Conservation (phyloP, 2,329 filamentous ascomycete species). For the Coniella lustricola region DNA sequence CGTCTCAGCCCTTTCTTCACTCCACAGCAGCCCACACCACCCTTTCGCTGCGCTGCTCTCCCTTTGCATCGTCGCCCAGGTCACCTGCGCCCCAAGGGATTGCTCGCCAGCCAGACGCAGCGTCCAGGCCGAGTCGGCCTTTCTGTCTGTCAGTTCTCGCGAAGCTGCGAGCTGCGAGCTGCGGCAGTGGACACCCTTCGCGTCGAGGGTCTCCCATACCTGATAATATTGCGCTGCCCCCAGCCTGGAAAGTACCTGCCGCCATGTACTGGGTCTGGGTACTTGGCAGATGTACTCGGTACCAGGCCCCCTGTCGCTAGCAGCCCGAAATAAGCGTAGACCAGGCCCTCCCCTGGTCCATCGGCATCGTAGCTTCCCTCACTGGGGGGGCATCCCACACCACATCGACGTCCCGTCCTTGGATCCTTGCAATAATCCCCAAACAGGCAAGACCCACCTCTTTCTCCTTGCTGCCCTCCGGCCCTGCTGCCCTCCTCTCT, state of each 20-base stretch:
- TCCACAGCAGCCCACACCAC: neutral
- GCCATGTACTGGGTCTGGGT: no score
- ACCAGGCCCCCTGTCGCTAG: no score
- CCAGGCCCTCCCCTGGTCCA: slow-evolving; percentile 24
- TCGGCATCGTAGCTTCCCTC: slow-evolving; percentile 26
- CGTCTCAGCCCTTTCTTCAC: neutral
- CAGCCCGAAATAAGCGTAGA: slow-evolving; percentile 24
- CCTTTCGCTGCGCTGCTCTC: slow-evolving; percentile 9
- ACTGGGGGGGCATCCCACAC: slow-evolving; percentile 26
- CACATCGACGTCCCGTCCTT: slow-evolving; percentile 32
- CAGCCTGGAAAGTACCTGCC: no score
- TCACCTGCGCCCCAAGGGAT: neutral
- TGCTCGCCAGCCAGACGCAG: neutral
- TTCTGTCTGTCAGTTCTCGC: slow-evolving; percentile 8
- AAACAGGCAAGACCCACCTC: slow-evolving; percentile 31
- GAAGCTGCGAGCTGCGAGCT: slow-evolving; percentile 12
- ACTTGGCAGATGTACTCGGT: no score
- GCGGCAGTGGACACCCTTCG: slow-evolving; percentile 20
- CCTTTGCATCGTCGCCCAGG: slow-evolving; percentile 5
- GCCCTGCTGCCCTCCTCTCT: slow-evolving; percentile 26
- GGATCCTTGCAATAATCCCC: slow-evolving; percentile 31
- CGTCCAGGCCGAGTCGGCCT: no score
- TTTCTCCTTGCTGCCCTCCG: slow-evolving; percentile 11
- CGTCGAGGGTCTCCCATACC: slow-evolving; percentile 21
- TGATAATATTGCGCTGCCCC: no score